Evolutionary conservation across 768 basidiomycete species (phyloP), one percentile per base, ranked within the genome.

Genomic region (Tricholoma matsutake): DNA sequence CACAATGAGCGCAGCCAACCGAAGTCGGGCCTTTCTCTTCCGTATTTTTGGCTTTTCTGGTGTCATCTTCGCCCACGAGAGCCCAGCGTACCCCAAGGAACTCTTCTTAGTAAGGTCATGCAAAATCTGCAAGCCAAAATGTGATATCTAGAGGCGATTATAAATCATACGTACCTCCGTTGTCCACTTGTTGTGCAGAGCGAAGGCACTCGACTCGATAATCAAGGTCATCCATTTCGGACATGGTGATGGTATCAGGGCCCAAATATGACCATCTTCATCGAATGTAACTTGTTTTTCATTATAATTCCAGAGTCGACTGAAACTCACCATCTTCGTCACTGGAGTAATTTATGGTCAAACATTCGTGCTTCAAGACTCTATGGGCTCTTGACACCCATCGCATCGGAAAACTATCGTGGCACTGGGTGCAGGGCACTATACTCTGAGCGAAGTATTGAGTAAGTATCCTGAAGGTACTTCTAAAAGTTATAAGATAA

Each of bases 381-480:
- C 70, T 64, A 75, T 72, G 3, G 71, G 68, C 54, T 73, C 74
- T 4, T 49, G 51, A n/a, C n/a, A n/a, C n/a, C n/a, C n/a, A n/a
- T n/a, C n/a, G 59, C 74, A 77, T 16, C 70, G 68, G 62, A 77
- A 77, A 52, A 75, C 73, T 7, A 68, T 69, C 1, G 70, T 67
- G 13, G 75, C 75, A n/a, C n/a, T n/a, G n/a, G n/a, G n/a, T n/a
- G n/a, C n/a, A n/a, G n/a, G n/a, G n/a, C n/a, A n/a, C n/a, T n/a
- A n/a, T n/a, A n/a, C n/a, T n/a, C n/a, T n/a, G n/a, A n/a, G n/a
- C n/a, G n/a, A n/a, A n/a, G n/a, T n/a, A n/a, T n/a, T n/a, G n/a
- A n/a, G n/a, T n/a, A n/a, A n/a, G n/a, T n/a, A n/a, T n/a, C n/a
- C n/a, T n/a, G n/a, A n/a, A n/a, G n/a, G n/a, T n/a, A n/a, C n/a